A percentile compares a stretch with the other conserved stretches of the same genome.
These are phyloP conservation scores for Fusarium sp. DNA, from an alignment of 2,329 filamentous ascomycete genomes.

Conservation along the genomic window DNA sequence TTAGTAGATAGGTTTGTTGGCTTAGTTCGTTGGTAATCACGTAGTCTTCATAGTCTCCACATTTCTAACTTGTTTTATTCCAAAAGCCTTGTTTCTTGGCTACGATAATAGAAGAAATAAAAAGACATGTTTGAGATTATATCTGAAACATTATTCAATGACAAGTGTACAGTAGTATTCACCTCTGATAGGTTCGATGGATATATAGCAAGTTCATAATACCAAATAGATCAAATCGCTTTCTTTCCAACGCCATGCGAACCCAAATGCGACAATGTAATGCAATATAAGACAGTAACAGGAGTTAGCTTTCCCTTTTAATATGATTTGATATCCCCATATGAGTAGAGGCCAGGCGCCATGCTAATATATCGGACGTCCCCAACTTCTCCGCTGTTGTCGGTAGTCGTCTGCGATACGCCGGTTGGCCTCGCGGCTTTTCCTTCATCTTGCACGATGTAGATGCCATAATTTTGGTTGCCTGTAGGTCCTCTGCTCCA, in stretches of 20 bases:
- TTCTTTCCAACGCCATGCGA: slow-evolving; percentile 34
- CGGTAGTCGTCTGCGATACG: slow-evolving; percentile 13
- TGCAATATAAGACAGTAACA: background rate
- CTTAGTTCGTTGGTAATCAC: background rate
- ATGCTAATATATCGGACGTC: slow-evolving; percentile 43
- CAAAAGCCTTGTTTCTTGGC: background rate
- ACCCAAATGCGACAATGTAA: slow-evolving; percentile 8
- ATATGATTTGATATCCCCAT: slow-evolving; percentile 40
- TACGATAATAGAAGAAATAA: background rate
- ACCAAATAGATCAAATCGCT: slow-evolving; percentile 13
- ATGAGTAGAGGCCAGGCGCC: slow-evolving; percentile 44
- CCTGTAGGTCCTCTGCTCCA: slow-evolving; percentile 36
- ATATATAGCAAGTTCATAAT: slow-evolving; percentile 4
- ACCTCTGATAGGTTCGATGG: background rate
- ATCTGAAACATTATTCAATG: slow-evolving; percentile 1
- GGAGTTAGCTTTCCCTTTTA: slow-evolving; percentile 25
- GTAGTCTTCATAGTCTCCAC: slow-evolving; percentile 19
- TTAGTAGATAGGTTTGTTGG: slow-evolving; percentile 8
- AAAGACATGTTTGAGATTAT: background rate
- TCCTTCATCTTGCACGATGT: slow-evolving; percentile 46
- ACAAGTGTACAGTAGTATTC: background rate
- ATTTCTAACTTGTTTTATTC: slow-evolving; percentile 11
- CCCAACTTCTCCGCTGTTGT: slow-evolving; percentile 21
- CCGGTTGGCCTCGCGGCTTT: slow-evolving; percentile 28
- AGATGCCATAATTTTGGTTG: slow-evolving; percentile 42